Conservation (phyloP, 345 rosid genomes). For the Heritiera littoralis region DNA sequence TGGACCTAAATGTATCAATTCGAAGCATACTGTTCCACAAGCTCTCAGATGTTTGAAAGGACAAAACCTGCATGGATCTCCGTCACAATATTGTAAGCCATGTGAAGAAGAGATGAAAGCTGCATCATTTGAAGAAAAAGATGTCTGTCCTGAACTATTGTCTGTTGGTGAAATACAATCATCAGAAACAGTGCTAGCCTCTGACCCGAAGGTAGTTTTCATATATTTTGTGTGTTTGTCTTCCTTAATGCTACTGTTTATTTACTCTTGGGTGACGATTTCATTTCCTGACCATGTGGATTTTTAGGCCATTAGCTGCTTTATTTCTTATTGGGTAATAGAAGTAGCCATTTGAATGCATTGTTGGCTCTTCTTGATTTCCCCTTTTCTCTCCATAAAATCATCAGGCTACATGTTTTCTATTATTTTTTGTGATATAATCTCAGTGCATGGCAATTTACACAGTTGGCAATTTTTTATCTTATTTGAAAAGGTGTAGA, state of each 20-base stretch:
- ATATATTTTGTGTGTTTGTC: not conserved
- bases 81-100: conserved; percentile 31
- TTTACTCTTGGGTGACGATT: not conserved
- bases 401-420: not conserved
- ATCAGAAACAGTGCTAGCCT: conserved; percentile 28
- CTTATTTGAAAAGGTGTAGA: not conserved
- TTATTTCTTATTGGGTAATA: conserved; percentile 8
- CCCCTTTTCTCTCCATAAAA: not conserved
- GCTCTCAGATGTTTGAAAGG: conserved; percentile 26
- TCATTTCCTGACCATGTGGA: not conserved
- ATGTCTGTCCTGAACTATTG: conserved; percentile 15
- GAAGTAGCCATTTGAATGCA: not conserved
- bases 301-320: not conserved
- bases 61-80: conserved; percentile 30
- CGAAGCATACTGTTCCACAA: conserved; percentile 31
- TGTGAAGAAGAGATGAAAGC: conserved; percentile 26
- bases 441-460: not conserved
- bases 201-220: conserved; percentile 35
- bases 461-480: not conserved
- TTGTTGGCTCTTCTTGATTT: not conserved
- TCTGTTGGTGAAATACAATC: conserved; percentile 28
- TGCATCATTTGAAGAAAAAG: conserved; percentile 28
- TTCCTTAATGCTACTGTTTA: not conserved
- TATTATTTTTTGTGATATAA: not conserved
- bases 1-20: conserved; percentile 39